phyloP scores from a whole-genome alignment of 192 early-diverging fungal genomes.

The Backusella morwellensis region DNA sequence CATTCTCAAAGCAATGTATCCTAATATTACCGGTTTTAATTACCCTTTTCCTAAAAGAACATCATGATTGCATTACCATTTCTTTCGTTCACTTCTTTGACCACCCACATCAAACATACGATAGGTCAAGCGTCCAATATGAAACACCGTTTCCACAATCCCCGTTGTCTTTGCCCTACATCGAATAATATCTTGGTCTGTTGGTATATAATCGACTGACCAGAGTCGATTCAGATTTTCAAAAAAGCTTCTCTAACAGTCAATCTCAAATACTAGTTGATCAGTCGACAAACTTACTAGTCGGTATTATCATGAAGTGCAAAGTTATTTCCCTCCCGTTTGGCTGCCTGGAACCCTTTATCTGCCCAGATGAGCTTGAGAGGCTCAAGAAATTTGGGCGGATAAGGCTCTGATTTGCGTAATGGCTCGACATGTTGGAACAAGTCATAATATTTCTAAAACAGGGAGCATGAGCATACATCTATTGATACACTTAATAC shows the following conservation, averaged over 20 bases:
- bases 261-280: neutral
- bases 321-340: conserved; percentile 42
- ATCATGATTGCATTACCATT: conserved; percentile 57
- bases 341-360: conserved; percentile 39
- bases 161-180: conserved; percentile 61
- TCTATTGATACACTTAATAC: neutral
- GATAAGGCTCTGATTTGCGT: conserved; percentile 36
- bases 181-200: conserved; percentile 55
- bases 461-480: neutral
- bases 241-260: conserved; percentile 41
- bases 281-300: conserved; percentile 44
- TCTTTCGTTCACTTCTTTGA: conserved; percentile 96
- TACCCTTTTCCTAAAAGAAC: neutral
- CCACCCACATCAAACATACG: conserved; percentile 98
- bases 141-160: conserved; percentile 57
- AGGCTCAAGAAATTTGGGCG: conserved; percentile 36
- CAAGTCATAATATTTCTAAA: conserved; percentile 34
- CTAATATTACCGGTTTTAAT: neutral
- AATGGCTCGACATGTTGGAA: conserved; percentile 40
- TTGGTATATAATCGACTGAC: conserved; percentile 45
- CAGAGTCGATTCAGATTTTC: conserved; percentile 49
- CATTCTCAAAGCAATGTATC: conserved; percentile 52
- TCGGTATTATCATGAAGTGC: conserved; percentile 50
- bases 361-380: conserved; percentile 49
- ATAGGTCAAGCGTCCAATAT: conserved; percentile 49